phyloP scores from a whole-genome alignment of 2,329 filamentous ascomycete species.

The Venturia pyrina region DNA sequence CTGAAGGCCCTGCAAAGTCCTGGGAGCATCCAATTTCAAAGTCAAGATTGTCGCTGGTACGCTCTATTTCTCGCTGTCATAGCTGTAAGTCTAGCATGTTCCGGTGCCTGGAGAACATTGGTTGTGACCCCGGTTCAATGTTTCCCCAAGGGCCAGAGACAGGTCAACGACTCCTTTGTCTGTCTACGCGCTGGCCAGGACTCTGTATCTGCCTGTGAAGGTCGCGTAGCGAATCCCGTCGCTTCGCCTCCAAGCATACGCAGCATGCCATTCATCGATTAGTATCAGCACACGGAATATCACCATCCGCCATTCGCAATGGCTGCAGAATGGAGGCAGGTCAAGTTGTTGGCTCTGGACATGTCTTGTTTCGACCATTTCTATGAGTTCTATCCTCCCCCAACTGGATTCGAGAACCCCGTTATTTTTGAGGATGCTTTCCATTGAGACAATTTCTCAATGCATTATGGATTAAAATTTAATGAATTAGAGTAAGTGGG shows the following conservation, averaged over 20 bases:
- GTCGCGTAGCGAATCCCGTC: not conserved
- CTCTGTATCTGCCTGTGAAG: not conserved
- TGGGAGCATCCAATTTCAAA: conserved; percentile 24
- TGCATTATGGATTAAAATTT: no score
- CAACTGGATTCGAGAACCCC: not conserved
- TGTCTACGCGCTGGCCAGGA: not conserved
- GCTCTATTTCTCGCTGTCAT: conserved; percentile 37
- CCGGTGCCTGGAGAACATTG: conserved; percentile 19
- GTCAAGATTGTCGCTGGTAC: conserved; percentile 34
- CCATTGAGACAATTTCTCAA: not conserved
- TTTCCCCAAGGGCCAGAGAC: not conserved
- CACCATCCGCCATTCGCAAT: not conserved
- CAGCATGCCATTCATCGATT: not conserved
- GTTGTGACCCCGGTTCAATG: not conserved
- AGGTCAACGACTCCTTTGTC: not conserved
- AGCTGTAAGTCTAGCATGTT: conserved; percentile 33
- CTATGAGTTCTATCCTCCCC: not conserved
- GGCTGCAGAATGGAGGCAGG: not conserved
- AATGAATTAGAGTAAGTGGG: no score
- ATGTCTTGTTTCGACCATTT: not conserved
- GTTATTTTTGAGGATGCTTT: not conserved
- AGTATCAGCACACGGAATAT: not conserved
- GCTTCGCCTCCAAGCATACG: not conserved
- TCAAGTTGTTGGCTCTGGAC: not conserved
- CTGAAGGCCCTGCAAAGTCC: conserved; percentile 25